Evolutionary conservation across 106 monocot genomes (phyloP), one percentile per base, ranked within the genome.

Genomic region (Dendrobium nobile): DNA sequence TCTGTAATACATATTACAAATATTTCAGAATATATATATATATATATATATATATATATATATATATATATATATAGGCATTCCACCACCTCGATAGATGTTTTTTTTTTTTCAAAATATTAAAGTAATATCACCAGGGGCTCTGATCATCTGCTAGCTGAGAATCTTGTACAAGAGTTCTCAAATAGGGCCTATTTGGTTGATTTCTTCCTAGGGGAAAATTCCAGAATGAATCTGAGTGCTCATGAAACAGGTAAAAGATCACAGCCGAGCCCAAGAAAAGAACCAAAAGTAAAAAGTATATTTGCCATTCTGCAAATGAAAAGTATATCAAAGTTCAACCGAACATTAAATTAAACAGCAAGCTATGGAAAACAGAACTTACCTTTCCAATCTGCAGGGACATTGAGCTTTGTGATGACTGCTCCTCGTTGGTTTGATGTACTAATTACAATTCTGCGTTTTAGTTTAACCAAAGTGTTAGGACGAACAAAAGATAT

Each of bases 381-480:
- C 64, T 58, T 58, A 98, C 97, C 97, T 91, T 94, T 98, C 97
- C 97, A 98, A 72, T 98, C 97, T 54, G 88, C 84, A 75, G 97
- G 92, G 8, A 98, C 94, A 76, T 81, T 87, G 41, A 98, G 85
- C 77, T 87, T 94, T 73, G 97, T 98, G 43, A 98, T 77, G 15
- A 51, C 72, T 54, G 88, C 77, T 80, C 92, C 94, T 90, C 89
- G 87, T 82, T 86, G 88, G 81, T 79, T 82, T 82, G 94, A 98
- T 78, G 88, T 91, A 56, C 92, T 94, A 79, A 98, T 85, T 28
- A 90, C 88, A 79, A 94, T 85, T 77, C 97, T 98, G 94, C 85
- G 86, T 73, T 67, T 48, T 4, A 3, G 2, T 61, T 27, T 10
- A 16, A 72, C 15, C 15, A 28, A 72, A 41, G 17, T 72, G 72